Percentiles rank a stretch among this genome's conserved stretches.
Conservation (phyloP, 192 early-diverging fungal genomes). For the Coemansia sp. region DNA sequence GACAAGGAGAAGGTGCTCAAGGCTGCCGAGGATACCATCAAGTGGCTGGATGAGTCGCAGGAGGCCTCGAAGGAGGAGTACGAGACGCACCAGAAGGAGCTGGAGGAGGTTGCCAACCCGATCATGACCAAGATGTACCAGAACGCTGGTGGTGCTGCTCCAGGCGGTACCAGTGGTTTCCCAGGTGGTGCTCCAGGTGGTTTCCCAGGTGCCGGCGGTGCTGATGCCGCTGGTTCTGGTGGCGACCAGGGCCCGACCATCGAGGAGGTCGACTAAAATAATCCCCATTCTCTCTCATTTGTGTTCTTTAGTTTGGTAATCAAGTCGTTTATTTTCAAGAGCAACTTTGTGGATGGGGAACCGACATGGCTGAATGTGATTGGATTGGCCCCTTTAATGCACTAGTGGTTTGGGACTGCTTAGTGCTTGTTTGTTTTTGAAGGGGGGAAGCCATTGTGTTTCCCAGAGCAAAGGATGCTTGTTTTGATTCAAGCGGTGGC, state of each 20-base stretch:
- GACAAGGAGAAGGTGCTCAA: conserved; percentile 88
- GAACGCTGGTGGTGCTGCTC: conserved; percentile 54
- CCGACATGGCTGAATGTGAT: no score
- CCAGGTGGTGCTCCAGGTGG: conserved; percentile 46
- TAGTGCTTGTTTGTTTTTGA: no score
- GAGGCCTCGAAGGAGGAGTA: conserved; percentile 99
- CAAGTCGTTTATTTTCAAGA: background rate
- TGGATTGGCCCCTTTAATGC: no score
- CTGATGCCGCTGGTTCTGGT: conserved; percentile 36
- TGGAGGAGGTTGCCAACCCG: conserved; percentile 92
- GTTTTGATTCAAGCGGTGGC: no score
- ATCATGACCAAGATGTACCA: conserved; percentile 97
- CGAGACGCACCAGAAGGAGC: conserved; percentile 90
- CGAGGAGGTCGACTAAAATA: conserved; percentile 74
- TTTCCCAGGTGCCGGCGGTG: conserved; percentile 58
- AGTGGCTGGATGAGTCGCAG: conserved; percentile 91
- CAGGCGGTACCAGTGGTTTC: conserved; percentile 47
- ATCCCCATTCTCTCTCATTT: background rate
- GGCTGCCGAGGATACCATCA: conserved; percentile 88
- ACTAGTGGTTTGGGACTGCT: no score
- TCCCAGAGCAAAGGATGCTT: no score
- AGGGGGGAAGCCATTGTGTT: no score
- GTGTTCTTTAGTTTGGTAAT: no score
- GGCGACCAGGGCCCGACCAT: conserved; percentile 61
- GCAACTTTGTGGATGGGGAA: background rate